Evolutionary conservation across 2,329 filamentous ascomycete genomes (phyloP).

Genomic region (Apiospora malaysiana): DNA sequence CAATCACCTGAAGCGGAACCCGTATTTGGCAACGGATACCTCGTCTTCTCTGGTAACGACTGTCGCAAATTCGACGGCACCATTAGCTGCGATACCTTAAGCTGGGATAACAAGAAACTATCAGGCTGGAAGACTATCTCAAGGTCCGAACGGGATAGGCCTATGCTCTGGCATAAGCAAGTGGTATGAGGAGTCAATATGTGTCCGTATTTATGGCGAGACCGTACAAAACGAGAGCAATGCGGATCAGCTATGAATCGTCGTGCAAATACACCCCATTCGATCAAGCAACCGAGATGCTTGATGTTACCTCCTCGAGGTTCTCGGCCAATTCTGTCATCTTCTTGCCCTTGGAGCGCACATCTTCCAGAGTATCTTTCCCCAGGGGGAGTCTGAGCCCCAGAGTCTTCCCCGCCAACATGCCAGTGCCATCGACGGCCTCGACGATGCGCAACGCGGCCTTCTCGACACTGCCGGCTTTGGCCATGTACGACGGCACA

Average conservation of each 20-base stretch:
- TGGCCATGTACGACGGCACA: constrained; percentile 11
- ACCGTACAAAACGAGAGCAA: too few relatives aligned
- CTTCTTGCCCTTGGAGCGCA: constrained; percentile 23
- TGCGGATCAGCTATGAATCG: background rate
- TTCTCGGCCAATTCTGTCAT: background rate
- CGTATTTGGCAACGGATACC: constrained; percentile 30
- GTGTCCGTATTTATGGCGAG: background rate
- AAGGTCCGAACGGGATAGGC: constrained; percentile 24
- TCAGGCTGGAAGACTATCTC: constrained; percentile 31
- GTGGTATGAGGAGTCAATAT: background rate
- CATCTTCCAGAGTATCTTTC: constrained; percentile 20
- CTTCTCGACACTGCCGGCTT: constrained; percentile 23
- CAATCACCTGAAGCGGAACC: background rate
- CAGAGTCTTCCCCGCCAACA: constrained; percentile 29
- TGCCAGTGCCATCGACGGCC: constrained; percentile 33
- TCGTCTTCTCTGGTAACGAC: constrained; percentile 34
- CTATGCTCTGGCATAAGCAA: background rate
- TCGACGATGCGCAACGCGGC: constrained; percentile 34
- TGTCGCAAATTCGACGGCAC: constrained; percentile 34
- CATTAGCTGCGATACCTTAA: constrained; percentile 30
- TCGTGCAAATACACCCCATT: background rate
- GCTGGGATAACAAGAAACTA: constrained; percentile 31
- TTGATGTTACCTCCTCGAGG: background rate
- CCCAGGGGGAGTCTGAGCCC: constrained; percentile 27
- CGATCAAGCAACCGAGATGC: background rate